Base-by-base conservation (phyloP, 1,284 basidiomycete genomes). In the Boletus smithii region DNA sequence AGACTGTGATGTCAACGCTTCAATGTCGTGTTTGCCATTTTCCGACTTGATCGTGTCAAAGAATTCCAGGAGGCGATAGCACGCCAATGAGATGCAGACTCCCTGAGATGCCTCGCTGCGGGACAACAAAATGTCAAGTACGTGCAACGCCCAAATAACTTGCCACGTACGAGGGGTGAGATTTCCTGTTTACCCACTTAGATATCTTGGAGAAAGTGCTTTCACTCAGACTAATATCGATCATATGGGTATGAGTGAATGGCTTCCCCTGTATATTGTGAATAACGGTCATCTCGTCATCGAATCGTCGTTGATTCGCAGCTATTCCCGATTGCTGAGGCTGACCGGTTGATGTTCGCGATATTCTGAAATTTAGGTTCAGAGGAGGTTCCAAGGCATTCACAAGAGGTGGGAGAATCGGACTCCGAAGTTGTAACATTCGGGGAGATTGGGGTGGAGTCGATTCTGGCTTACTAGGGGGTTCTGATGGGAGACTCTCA, bases 81-180 rank as follows among this genome's bases (percentile, higher is more conserved):
- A 65, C 2, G 42, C 63, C 9, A 68, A 34, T 7, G 65, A 66
- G 23, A 65, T 48, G 30, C 66, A 67, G 14, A 59, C 53, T 8
- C 57, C 58, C 3, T 38, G 45, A 14, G 47, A 10, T 13, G 60
- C 45, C 35, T 65, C 44, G 14, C 66, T 64, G 35, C 3, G 4
- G 18, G n/a, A 36, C 2, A 30, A 37, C 11, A 27, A 9, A 5
- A 32, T 10, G 20, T 51, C 40, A 49, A 9, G 14, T 34, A 26
- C 18, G 18, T 23, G 34, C 20, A 18, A 43, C 23, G 8, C n/a
- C 23, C 5, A 16, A n/a, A 35, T n/a, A 35, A 35, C 16, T 24
- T 27, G 38, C 9, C 30, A 67, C 66, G 40, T 41, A 68, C 66
- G 17, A 48, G 8, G 52, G 53, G 7, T 42, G 16, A 10, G 7